Conservation (phyloP, 2,329 filamentous ascomycete species). For the Exophiala lecanii-corni region DNA sequence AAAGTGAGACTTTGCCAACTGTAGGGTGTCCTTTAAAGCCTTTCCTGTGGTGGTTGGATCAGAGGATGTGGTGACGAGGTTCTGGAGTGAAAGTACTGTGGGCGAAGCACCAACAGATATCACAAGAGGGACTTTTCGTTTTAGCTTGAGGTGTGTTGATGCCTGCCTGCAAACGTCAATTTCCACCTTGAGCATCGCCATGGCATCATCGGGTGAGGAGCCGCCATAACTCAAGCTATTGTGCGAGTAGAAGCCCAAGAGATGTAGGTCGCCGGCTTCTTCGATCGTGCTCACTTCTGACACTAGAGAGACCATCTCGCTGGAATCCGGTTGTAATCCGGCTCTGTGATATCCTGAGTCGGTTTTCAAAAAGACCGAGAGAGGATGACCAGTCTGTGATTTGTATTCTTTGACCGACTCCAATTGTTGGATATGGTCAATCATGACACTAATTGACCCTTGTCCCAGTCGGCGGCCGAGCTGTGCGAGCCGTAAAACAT, state of each 20-base stretch:
- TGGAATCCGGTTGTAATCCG: slow-evolving; percentile 54
- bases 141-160: slow-evolving; percentile 24
- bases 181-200: slow-evolving; percentile 57
- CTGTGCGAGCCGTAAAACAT: slow-evolving; percentile 54
- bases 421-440: slow-evolving; percentile 65
- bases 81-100: slow-evolving; percentile 63
- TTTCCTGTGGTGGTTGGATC: slow-evolving; percentile 14
- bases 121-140: slow-evolving; percentile 37
- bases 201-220: slow-evolving; percentile 52
- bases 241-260: slow-evolving; percentile 69
- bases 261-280: slow-evolving; percentile 28
- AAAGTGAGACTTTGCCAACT: slow-evolving; percentile 34
- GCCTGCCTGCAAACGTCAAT: slow-evolving; percentile 44
- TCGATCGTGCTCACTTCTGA: slow-evolving; percentile 29
- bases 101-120: slow-evolving; percentile 74
- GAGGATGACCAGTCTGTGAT: slow-evolving; percentile 41
- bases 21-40: slow-evolving; percentile 17
- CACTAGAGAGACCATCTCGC: slow-evolving; percentile 33
- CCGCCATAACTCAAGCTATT: slow-evolving; percentile 66
- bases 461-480: slow-evolving; percentile 55
- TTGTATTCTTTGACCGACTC: slow-evolving; percentile 44
- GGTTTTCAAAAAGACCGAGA: slow-evolving; percentile 65
- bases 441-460: slow-evolving; percentile 57
- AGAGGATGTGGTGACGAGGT: slow-evolving; percentile 41
- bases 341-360: slow-evolving; percentile 70